A percentile compares a stretch with the other conserved stretches of the same genome.
phyloP scores from a whole-genome alignment of 2,329 filamentous ascomycete species.

The Arachnomyces sp. region DNA sequence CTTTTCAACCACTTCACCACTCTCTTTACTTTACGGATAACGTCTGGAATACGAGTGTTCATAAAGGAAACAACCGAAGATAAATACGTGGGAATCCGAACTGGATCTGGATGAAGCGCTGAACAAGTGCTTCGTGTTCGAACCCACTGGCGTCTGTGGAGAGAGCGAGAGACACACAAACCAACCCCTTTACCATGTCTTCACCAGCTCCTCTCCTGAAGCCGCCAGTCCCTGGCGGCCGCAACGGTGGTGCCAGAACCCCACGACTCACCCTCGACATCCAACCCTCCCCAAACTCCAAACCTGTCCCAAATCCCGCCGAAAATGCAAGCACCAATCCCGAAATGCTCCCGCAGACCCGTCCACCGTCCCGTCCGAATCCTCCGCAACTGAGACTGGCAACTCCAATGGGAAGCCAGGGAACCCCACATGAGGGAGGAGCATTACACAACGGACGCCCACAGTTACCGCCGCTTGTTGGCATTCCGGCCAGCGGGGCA shows the following conservation, averaged over 20 bases:
- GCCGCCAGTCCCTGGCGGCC: conserved; percentile 67
- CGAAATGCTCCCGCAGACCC: conserved; percentile 26
- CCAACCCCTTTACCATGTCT: conserved; percentile 51
- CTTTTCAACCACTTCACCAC: no score
- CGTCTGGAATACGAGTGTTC: no score
- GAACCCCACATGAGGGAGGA: conserved; percentile 61
- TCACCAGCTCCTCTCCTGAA: conserved; percentile 73
- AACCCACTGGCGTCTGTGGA: no score
- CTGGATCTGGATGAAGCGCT: conserved; percentile 29
- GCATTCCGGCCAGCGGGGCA: conserved; percentile 59
- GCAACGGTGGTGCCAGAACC: conserved; percentile 54
- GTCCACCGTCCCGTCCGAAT: conserved; percentile 45
- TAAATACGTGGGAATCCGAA: conserved; percentile 12
- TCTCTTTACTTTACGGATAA: no score
- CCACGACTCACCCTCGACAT: conserved; percentile 84
- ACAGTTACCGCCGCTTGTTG: conserved; percentile 46
- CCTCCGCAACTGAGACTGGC: conserved; percentile 76
- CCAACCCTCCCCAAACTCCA: conserved; percentile 73
- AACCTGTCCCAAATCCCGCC: conserved; percentile 53
- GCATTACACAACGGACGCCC: conserved; percentile 44
- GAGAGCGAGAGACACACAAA: conserved; percentile 26
- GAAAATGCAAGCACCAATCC: conserved; percentile 25
- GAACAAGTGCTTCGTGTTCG: conserved; percentile 33
- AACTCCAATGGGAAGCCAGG: conserved; percentile 69
- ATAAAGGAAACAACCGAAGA: no score